These are phyloP conservation scores for Spirogloea muscicola DNA, from an alignment of 139 green algal genomes.

Conservation along the genomic window DNA sequence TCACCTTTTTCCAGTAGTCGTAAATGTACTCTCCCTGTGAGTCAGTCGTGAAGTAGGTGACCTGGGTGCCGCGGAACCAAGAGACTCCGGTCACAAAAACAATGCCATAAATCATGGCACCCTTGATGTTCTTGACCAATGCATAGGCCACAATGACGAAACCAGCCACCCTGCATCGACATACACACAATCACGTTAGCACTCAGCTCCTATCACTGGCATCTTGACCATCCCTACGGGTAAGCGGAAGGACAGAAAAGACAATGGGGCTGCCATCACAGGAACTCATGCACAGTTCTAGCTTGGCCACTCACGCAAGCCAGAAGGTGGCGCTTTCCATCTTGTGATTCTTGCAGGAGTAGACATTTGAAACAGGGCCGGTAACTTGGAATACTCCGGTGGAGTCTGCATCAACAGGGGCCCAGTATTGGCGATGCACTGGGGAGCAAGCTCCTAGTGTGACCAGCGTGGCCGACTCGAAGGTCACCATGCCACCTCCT, in stretches of 20 bases:
- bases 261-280: too few species aligned
- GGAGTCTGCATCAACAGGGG: neutral
- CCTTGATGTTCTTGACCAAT: constrained; percentile 60
- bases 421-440: neutral
- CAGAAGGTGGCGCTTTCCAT: constrained; percentile 64
- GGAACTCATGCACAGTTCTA: too few species aligned
- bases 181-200: too few species aligned
- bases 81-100: constrained; percentile 75
- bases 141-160: constrained; percentile 65
- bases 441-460: constrained; percentile 51
- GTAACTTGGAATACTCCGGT: neutral
- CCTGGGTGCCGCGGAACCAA: constrained; percentile 71
- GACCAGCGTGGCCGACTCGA: constrained; percentile 65
- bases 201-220: too few species aligned
- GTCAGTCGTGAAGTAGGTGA: constrained; percentile 57
- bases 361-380: constrained; percentile 29
- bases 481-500: constrained; percentile 67
- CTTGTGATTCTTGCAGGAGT: constrained; percentile 10
- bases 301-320: constrained; percentile 58
- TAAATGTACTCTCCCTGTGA: constrained; percentile 55
- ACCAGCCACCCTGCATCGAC: constrained; percentile 55
- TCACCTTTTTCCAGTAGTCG: constrained; percentile 64
- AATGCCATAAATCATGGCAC: constrained; percentile 69
- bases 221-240: too few species aligned
- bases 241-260: too few species aligned